Evolutionary conservation across 2,329 filamentous ascomycete species (phyloP).

Genomic region (Rhynchosporium graminicola): DNA sequence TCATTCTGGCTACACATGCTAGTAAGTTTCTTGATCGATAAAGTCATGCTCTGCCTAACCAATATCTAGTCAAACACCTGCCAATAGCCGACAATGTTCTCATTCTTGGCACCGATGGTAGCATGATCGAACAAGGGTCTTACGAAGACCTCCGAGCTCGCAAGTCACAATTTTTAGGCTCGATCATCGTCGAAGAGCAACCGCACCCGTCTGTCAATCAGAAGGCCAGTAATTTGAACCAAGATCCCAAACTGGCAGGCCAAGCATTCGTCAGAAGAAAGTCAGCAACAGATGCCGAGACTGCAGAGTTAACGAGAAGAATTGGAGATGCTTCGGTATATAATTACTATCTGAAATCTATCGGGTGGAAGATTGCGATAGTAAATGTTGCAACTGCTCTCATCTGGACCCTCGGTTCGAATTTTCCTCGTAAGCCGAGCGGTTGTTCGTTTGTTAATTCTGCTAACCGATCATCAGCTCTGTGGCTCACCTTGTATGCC

Average conservation of each 20-base stretch:
- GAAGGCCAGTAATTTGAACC: background rate
- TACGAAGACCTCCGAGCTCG: conserved; percentile 33
- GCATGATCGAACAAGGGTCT: conserved; percentile 42
- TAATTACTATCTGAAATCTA: conserved; percentile 31
- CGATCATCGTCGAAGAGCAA: conserved; percentile 30
- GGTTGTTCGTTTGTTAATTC: conserved; percentile 45
- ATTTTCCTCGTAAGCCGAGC: conserved; percentile 4
- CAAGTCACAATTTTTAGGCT: conserved; percentile 27
- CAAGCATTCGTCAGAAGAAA: background rate
- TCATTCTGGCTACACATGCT: conserved; percentile 46
- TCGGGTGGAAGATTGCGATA: conserved; percentile 22
- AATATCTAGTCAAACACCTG: conserved; percentile 38
- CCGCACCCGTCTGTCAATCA: background rate
- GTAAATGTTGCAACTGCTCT: conserved; percentile 32
- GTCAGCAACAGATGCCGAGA: background rate
- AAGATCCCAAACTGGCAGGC: background rate
- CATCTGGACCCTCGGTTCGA: conserved; percentile 1
- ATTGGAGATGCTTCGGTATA: conserved; percentile 34
- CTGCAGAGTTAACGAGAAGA: conserved; percentile 6
- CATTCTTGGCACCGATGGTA: conserved; percentile 39
- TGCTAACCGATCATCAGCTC: background rate
- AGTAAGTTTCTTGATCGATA: conserved; percentile 31
- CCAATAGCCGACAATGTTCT: conserved; percentile 45
- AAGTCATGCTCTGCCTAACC: background rate
- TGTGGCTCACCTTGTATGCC: conserved; percentile 11